Conservation (phyloP, 140 eudicot species). For the Oenanthe javanica region DNA sequence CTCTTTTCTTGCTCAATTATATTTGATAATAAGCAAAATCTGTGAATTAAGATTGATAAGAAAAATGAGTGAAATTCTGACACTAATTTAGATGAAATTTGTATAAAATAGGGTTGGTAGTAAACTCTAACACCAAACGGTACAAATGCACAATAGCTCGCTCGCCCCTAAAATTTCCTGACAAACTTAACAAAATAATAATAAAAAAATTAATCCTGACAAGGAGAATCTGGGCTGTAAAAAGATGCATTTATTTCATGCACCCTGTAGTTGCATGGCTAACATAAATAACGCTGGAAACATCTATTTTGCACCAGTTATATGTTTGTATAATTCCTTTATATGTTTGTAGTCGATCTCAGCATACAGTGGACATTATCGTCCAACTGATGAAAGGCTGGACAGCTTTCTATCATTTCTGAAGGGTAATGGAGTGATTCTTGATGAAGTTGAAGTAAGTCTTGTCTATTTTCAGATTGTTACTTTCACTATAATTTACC, state of each 20-base stretch:
- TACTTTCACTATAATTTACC: neutral
- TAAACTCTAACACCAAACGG: neutral
- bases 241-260: neutral
- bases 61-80: neutral
- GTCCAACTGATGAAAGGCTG: constrained; percentile 44
- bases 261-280: neutral
- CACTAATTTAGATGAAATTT: neutral
- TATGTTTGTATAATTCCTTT: neutral
- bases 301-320: neutral
- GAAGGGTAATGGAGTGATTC: constrained; percentile 27
- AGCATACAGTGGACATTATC: constrained; percentile 54
- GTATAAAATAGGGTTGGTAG: neutral
- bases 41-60: neutral
- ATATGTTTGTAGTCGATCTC: constrained; percentile 34
- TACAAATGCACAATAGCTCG: neutral
- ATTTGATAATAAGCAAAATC: neutral
- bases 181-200: too few relatives aligned
- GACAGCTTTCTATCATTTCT: constrained; percentile 30
- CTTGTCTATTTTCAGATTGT: neutral
- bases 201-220: too few relatives aligned
- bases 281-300: neutral
- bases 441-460: constrained; percentile 34
- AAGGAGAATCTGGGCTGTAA: neutral
- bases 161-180: neutral
- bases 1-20: neutral